Evolutionary conservation across 495 filamentous ascomycete genomes (phyloP), one percentile per base, ranked within the genome.

Genomic region (Aspergillus panamensis): DNA sequence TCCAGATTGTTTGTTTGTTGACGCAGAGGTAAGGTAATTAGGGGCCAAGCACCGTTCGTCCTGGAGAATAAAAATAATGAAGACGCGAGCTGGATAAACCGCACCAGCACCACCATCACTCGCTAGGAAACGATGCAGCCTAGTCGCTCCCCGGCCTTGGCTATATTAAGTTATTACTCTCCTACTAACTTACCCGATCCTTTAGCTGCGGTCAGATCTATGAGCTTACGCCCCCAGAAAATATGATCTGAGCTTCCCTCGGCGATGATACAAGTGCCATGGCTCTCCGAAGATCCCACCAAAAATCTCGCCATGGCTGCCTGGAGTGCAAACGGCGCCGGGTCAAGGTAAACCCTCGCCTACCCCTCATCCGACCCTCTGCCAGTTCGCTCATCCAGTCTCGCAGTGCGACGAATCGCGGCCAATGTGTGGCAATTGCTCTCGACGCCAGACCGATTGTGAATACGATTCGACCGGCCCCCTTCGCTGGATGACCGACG

Each of bases 401-500:
- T 13, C 29, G 9, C 48, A 76, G 72, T 76, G 73, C 53, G 72
- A 76, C 42, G 73, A 76, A 55, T 48, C 61, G 21, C 67, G 71
- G 12, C 74, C 74, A 14, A 59, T 60, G 5, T 77, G 74, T 53
- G 62, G 66, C 48, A 77, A 77, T 57, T 77, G 74, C 29, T 64
- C 68, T 20, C 73, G 74, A 48, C 71, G 74, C 16, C 68, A 69
- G 61, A 50, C 70, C 1, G 67, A 70, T 32, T 77, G 73, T 57
- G 71, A 74, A 54, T 77, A 75, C 59, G 71, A 71, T 25, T 70
- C 71, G 3, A 66, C 64, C 8, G 71, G 50, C 39, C 71, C 73
- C 1, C 59, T 77, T 9, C 65, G 73, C 8, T 76, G 72, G 73
- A 65, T 73, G 47, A 73, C 72, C 44, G 72, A 76, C 37, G 70